A percentile compares a stretch with the other conserved stretches of the same genome.
phyloP scores from a whole-genome alignment of 768 basidiomycete species.

The Gautieria morchelliformis region DNA sequence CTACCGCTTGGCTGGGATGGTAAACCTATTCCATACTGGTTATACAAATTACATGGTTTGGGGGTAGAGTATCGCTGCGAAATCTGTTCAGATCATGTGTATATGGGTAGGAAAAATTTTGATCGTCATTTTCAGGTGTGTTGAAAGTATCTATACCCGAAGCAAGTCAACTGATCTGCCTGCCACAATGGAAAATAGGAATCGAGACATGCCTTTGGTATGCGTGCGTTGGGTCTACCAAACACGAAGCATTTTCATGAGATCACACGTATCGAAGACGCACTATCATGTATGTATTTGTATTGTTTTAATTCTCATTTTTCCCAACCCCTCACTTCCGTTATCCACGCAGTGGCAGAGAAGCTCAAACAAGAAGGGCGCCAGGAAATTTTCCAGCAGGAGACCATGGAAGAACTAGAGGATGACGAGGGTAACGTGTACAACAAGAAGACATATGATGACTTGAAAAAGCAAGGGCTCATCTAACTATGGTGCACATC shows the following conservation, averaged over 20 bases:
- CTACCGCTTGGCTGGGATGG: conserved; percentile 97
- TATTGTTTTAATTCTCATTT: not conserved
- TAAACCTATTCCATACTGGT: conserved; percentile 97
- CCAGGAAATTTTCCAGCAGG: conserved; percentile 85
- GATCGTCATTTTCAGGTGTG: conserved; percentile 86
- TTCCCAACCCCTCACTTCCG: not conserved
- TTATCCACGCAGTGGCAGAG: conserved; percentile 74
- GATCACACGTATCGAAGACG: conserved; percentile 95
- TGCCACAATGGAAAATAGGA: conserved; percentile 42
- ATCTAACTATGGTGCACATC: conserved; percentile 34
- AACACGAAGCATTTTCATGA: conserved; percentile 99
- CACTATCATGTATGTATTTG: conserved; percentile 67
- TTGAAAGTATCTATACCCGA: conserved; percentile 5
- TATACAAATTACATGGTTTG: conserved; percentile 95
- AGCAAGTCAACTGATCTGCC: not conserved
- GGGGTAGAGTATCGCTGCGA: conserved; percentile 98
- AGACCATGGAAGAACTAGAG: conserved; percentile 96
- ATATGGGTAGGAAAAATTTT: conserved; percentile 97
- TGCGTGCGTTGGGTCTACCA: conserved; percentile 93
- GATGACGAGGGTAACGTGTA: conserved; percentile 99
- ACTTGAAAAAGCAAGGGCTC: conserved; percentile 91
- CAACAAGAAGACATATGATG: conserved; percentile 95
- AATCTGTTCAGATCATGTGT: conserved; percentile 93
- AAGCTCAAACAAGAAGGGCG: conserved; percentile 96
- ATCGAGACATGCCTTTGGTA: conserved; percentile 93